Base-by-base conservation (phyloP, 2,329 filamentous ascomycete species). In the Xylaria sp. region DNA sequence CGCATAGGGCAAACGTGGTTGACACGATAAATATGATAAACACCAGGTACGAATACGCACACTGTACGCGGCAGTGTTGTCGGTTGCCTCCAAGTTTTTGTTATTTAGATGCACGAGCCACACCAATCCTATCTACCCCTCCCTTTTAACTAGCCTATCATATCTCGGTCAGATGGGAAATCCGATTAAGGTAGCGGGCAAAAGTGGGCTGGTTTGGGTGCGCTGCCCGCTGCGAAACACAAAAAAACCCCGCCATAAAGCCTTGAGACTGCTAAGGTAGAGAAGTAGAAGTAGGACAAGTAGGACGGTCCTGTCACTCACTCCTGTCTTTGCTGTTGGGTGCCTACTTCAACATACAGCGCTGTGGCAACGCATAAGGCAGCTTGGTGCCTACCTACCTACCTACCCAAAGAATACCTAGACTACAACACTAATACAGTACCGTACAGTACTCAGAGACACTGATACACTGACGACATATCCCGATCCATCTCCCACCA, bases 181-280 rank as follows among this genome's bases (percentile, higher is more conserved):
- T 67, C 56, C 58, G 53, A 54, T 61, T 45, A 55, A 65, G 58
- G 45, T 67, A 69, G 65, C 64, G 67, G 69, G 68, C 67, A 68
- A 61, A 68, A 68, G 69, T 66, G 67, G 67, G 60, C 36, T 64
- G 48, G 55, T 17, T 27, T 48, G 14, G 54, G 21, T 51, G 64
- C 42, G 45, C 39, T 58, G 63, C 61, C 55, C 47, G 62, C 68
- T 61, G 34, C 71, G 64, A 75, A 68, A 74, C 72, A 73, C 71
- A 75, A 73, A 75, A 73, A 73, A 69, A 72, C 75, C 75, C 75
- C 75, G 74, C 75, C 75, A 75, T 74, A 61, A 63, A 32, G 61
- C 54, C n/a, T 53, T 60, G 54, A 66, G 48, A 64, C 27, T 17
- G 21, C 42, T 5, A 2, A 47, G 3, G 14, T 42, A 17, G 39